Percentiles rank a stretch among this genome's conserved stretches.
These are phyloP conservation scores for Penicillium sp. DNA, from an alignment of 2,329 filamentous ascomycete genomes.

Conservation along the genomic window DNA sequence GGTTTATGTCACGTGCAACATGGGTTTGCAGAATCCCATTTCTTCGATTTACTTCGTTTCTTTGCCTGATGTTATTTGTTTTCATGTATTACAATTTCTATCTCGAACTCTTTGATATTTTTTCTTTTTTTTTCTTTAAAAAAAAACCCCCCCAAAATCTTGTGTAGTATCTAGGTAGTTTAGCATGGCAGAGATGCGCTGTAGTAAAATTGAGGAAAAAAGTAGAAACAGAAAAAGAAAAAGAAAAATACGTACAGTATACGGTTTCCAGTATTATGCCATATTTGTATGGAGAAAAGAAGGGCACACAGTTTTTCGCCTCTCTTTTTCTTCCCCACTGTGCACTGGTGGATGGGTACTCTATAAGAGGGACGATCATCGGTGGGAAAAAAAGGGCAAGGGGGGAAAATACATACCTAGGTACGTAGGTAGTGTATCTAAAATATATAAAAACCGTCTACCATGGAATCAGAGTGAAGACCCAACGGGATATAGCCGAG, in stretches of 20 bases:
- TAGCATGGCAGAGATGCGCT: background rate
- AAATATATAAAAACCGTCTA: constrained; percentile 2
- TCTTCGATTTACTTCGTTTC: background rate
- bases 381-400: constrained; percentile 8
- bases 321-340: constrained; percentile 16
- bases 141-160: too few species aligned
- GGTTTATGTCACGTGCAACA: constrained; percentile 37
- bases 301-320: constrained; percentile 16
- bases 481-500: constrained; percentile 18
- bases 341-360: constrained; percentile 15
- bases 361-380: constrained; percentile 21
- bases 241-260: constrained; percentile 5
- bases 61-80: background rate
- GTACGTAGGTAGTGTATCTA: too few species aligned
- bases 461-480: constrained; percentile 13
- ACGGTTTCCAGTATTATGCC: background rate
- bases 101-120: background rate
- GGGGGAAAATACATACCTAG: background rate
- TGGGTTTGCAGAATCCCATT: constrained; percentile 26
- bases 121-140: too few species aligned
- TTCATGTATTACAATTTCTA: background rate
- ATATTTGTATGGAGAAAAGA: constrained; percentile 6
- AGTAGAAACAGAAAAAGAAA: background rate
- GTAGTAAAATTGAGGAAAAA: background rate
- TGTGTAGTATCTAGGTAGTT: background rate